Base-by-base conservation (phyloP, 306 rosid species). In the Dalbergia oliveri region DNA sequence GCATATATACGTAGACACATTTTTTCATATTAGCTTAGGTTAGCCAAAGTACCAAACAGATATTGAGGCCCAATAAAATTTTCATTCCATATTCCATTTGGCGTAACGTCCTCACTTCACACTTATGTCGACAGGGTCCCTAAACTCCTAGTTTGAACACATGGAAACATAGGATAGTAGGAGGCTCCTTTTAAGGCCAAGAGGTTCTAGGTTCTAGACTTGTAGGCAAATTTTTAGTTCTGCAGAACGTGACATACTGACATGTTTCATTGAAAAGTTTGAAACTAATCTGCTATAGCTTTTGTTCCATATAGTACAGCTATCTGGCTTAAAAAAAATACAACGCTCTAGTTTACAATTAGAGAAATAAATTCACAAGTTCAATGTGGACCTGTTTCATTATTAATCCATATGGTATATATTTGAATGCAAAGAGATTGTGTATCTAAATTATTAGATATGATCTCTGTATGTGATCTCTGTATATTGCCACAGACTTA, bases 381-480 rank as follows among this genome's bases (percentile, higher is more conserved):
- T 64, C 16, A 79, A 61, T 69, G 56, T 34, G 79, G 66, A 59
- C 41, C 69, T 73, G 49, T 13, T 69, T 26, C 31, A 54, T 44
- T 31, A 39, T 53, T 59, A 41, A 51, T 21, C 62, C 15, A 14
- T 26, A 16, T 63, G 26, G 37, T 26, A 2, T 26, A 26, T 64
- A 43, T 41, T 53, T 49, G 18, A 80, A 21, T 54, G 14, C 33
- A 21, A 18, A 54, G 26, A 72, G 51, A 54, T 43, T 9, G 49
- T 26, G 75, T 45, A 19, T 74, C 43, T 11, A 58, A 65, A 58
- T 57, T 57, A 57, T 1, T 26, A 19, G 73, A 73, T 66, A 70
- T 45, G 45, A 35, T 82, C 33, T 64, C 11, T 51, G 26, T 6
- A 9, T 44, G 44, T 45, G 45, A 35, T 82, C 33, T 64, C 11